These are phyloP conservation scores for Dispira parvispora DNA, from an alignment of 192 early-diverging fungal genomes.

Conservation along the genomic window DNA sequence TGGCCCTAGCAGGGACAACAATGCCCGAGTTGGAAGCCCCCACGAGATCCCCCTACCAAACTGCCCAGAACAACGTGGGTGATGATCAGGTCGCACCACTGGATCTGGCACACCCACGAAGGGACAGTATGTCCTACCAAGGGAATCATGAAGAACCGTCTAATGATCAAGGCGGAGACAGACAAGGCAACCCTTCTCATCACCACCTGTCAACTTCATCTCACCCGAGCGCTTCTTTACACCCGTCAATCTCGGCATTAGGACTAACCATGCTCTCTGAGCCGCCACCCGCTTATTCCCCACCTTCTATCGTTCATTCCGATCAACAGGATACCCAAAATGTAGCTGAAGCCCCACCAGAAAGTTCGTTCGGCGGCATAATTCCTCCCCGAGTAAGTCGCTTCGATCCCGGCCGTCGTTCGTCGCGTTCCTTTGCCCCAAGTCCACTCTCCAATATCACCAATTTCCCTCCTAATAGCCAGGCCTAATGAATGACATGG, in stretches of 20 bases:
- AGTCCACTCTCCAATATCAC: constrained; percentile 10
- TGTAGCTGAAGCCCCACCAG: background rate
- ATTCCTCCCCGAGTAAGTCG: background rate
- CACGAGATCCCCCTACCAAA: too few species aligned
- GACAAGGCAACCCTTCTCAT: too few species aligned
- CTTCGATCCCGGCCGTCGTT: background rate
- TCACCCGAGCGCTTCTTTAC: background rate
- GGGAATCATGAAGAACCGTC: too few species aligned
- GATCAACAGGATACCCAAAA: background rate
- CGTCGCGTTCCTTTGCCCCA: background rate
- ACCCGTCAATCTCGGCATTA: background rate
- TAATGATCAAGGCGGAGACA: too few species aligned
- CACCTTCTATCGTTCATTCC: background rate
- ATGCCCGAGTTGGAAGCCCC: background rate
- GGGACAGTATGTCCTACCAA: too few species aligned
- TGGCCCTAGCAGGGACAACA: background rate
- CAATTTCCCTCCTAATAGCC: too few species aligned
- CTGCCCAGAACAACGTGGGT: too few species aligned
- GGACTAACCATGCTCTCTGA: background rate
- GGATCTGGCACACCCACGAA: too few species aligned
- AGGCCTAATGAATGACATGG: too few species aligned
- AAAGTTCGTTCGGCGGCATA: background rate
- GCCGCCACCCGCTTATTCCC: background rate
- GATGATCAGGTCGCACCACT: too few species aligned
- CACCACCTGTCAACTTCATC: too few species aligned